Evolutionary conservation across 768 basidiomycete genomes (phyloP), one percentile per base, ranked within the genome.

Genomic region (Hortiboletus flavorubellus): DNA sequence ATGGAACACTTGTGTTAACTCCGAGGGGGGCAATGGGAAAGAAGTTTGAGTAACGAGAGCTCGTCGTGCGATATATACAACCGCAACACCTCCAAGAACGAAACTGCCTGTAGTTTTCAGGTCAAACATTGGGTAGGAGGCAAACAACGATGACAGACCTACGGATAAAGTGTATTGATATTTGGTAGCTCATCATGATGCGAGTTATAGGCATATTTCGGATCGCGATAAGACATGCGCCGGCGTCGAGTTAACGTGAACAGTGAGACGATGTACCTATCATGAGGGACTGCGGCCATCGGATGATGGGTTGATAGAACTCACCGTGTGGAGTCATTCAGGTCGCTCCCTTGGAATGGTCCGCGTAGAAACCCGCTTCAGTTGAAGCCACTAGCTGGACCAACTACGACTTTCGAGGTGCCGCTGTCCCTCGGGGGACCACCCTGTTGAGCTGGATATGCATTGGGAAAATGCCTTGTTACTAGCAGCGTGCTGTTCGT

Each of bases 341-440:
- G 21, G 21, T 21, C 21, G 2, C 21, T 21, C 21, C 21, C 21
- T 21, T 21, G 21, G 21, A 21, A 21, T 21, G 21, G 21, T 21
- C 21, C 21, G 21, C 21, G 21, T 21, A 21, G 21, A 21, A 21
- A 21, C 21, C 21, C 21, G 21, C 21, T 34, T 34, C 2, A 9
- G 33, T 34, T 34, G 33, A 34, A 34, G 33, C 33, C 2, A 12
- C 5, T 34, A 34, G 33, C 4, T 34, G 33, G 12, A 34, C 33
- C 33, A 56, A 51, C 37, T 31, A 55, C 15, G 58, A 63, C n/a
- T 15, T 68, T n/a, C n/a, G n/a, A n/a, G n/a, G n/a, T n/a, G n/a
- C n/a, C n/a, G n/a, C n/a, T n/a, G n/a, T n/a, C 64, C 68, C 23
- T 68, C 2, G 21, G 21, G 67, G 67, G 52, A 43, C 34, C 46